Evolutionary conservation across 2,329 filamentous ascomycete species (phyloP).

Genomic region (Beauveria brongniartii): DNA sequence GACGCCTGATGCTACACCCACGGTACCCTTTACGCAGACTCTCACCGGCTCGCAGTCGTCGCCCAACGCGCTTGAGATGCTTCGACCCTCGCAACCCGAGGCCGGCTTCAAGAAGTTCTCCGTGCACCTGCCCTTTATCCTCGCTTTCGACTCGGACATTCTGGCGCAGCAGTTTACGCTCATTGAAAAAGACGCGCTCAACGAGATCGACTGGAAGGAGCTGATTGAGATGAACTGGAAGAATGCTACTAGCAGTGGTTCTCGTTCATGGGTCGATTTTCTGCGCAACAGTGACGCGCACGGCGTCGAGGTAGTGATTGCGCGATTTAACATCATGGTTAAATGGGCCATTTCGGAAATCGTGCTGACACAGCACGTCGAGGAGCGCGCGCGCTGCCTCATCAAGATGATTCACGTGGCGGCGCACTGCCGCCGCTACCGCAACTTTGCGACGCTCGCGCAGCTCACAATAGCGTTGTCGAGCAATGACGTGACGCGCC

Average conservation of each 20-base stretch:
- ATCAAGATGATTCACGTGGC: constrained; percentile 80
- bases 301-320: constrained; percentile 76
- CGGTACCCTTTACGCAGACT: constrained; percentile 27
- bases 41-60: constrained; percentile 1
- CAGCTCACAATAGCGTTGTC: constrained; percentile 72
- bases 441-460: constrained; percentile 78
- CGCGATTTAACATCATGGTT: constrained; percentile 80
- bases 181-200: constrained; percentile 77
- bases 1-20: constrained; percentile 43
- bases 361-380: constrained; percentile 61
- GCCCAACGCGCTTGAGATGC: constrained; percentile 19
- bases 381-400: constrained; percentile 67
- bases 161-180: constrained; percentile 78
- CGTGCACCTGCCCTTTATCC: constrained; percentile 68
- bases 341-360: constrained; percentile 80
- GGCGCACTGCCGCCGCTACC: constrained; percentile 62
- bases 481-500: constrained; percentile 61
- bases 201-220: constrained; percentile 84
- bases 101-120: constrained; percentile 31
- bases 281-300: constrained; percentile 62
- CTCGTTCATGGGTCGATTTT: constrained; percentile 76
- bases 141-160: constrained; percentile 71
- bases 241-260: constrained; percentile 53
- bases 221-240: constrained; percentile 79
- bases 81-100: constrained; percentile 26